A percentile compares a stretch with the other conserved stretches of the same genome.
Conservation (phyloP, 2,329 filamentous ascomycete species). For the Magnaporthiopsis poae region DNA sequence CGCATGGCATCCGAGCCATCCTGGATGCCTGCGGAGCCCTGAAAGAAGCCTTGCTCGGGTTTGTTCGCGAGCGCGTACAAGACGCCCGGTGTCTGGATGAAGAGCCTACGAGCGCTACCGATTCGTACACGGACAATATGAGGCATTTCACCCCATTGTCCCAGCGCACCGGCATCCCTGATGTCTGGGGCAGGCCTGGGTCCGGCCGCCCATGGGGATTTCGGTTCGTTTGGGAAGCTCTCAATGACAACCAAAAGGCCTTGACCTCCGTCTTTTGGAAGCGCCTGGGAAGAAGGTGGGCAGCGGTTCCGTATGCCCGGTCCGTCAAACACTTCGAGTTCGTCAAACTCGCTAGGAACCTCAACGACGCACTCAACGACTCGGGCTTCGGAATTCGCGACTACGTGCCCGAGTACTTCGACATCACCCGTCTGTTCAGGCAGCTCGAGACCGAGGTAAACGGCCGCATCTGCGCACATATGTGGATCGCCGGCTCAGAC, state of each 20-base stretch:
- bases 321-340: not conserved
- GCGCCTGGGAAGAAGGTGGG: not conserved
- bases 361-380: not conserved
- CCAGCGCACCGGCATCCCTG: not conserved
- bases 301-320: not conserved
- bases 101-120: too few species aligned
- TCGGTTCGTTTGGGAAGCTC: not conserved
- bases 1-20: not conserved
- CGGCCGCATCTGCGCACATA: not conserved
- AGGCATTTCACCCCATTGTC: not conserved
- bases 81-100: not conserved
- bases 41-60: not conserved
- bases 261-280: conserved; percentile 29
- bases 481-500: not conserved
- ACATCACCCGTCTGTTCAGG: not conserved
- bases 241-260: conserved; percentile 25
- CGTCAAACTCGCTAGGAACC: not conserved
- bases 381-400: not conserved
- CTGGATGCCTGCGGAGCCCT: not conserved
- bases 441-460: not conserved
- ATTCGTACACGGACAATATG: not conserved
- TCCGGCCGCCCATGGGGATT: not conserved
- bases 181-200: not conserved
- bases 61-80: not conserved
- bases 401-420: not conserved